These are phyloP conservation scores for Apiotrichum domesticum DNA, from an alignment of 1,284 basidiomycete species.

Conservation along the genomic window DNA sequence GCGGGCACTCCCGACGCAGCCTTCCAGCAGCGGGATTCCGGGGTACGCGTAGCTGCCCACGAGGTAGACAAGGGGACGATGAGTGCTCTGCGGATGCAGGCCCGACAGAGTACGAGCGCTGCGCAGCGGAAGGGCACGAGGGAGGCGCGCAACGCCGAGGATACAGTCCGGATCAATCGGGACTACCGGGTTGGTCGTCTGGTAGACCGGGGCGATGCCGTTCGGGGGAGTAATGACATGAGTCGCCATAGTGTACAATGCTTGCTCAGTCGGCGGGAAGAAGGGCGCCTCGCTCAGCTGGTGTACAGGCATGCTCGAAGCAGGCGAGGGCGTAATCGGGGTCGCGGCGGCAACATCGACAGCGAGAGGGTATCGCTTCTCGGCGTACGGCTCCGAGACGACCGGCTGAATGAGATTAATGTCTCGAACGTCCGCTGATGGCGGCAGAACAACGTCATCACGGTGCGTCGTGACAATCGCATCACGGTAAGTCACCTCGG, in stretches of 20 bases:
- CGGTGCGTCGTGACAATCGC: conserved; percentile 65
- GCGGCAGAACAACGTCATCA: conserved; percentile 57
- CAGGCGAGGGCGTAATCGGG: background rate
- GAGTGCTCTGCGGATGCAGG: conserved; percentile 9
- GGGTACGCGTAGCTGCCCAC: conserved; percentile 45
- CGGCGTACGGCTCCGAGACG: background rate
- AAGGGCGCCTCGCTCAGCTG: conserved; percentile 15
- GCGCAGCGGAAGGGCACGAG: conserved; percentile 49
- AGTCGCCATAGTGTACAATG: conserved; percentile 60
- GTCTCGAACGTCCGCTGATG: conserved; percentile 54
- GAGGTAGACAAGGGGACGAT: conserved; percentile 26
- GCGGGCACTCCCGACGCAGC: conserved; percentile 45
- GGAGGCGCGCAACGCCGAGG: conserved; percentile 56
- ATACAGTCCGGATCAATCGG: conserved; percentile 51
- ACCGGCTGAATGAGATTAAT: conserved; percentile 57
- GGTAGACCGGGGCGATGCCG: conserved; percentile 49
- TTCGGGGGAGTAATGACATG: conserved; percentile 47
- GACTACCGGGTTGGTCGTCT: conserved; percentile 68
- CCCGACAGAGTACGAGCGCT: conserved; percentile 14
- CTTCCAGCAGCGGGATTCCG: conserved; percentile 48
- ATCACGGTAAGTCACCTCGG: conserved; percentile 36
- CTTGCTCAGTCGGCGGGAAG: conserved; percentile 19
- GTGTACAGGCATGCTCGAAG: background rate
- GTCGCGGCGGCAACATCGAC: background rate
- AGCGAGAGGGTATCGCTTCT: background rate